These are phyloP conservation scores for Beauveria australis DNA, from an alignment of 2,329 filamentous ascomycete genomes.

Conservation along the genomic window DNA sequence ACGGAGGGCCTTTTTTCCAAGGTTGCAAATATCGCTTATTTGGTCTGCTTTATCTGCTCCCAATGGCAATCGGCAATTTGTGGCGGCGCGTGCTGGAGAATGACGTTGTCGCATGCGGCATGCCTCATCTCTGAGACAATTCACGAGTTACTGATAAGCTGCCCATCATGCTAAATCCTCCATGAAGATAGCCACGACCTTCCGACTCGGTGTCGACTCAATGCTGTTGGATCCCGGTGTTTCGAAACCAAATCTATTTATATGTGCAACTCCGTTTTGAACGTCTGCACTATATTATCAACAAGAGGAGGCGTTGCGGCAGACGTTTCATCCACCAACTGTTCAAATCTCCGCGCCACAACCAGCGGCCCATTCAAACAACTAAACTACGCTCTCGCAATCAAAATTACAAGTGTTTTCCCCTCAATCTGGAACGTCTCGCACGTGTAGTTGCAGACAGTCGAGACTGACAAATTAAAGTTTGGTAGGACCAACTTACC, in stretches of 20 bases:
- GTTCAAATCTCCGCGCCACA: not conserved
- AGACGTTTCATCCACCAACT: not conserved
- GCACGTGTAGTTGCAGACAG: not conserved
- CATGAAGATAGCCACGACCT: not conserved
- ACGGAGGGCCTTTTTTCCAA: not conserved
- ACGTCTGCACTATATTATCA: not conserved
- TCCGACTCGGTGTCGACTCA: not conserved
- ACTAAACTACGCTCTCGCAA: not conserved
- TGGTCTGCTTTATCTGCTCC: not conserved
- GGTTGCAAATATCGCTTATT: not conserved
- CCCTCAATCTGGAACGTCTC: not conserved
- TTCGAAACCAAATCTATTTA: not conserved
- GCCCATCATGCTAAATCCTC: not conserved
- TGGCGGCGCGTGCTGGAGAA: not conserved
- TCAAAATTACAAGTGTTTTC: not conserved
- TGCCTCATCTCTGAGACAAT: constrained; percentile 5
- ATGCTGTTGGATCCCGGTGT: not conserved
- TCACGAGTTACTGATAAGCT: not conserved
- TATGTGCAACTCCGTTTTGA: not conserved
- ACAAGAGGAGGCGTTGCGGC: not conserved
- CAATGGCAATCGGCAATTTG: not conserved
- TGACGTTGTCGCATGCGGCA: not conserved
- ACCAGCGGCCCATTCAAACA: not conserved
- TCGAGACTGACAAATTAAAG: not conserved
- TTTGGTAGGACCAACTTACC: not conserved